Percentiles rank a stretch among this genome's conserved stretches.
Evolutionary conservation across 257 asterid species (phyloP).

Genomic region (Lycium ferocissimum): DNA sequence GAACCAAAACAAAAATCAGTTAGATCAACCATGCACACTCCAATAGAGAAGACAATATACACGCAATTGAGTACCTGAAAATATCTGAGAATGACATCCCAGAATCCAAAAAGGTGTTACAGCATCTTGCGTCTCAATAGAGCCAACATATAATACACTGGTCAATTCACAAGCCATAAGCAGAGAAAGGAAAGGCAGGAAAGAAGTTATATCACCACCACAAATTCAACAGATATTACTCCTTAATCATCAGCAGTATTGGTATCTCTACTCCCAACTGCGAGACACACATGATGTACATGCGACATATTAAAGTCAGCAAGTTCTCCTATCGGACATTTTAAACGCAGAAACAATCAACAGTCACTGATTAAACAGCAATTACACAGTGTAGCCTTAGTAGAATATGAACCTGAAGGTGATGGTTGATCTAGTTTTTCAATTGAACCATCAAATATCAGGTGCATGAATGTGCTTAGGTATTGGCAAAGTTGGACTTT

Average conservation of each 20-base stretch:
- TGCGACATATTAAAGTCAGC: neutral
- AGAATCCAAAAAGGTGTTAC: neutral
- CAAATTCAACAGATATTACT: neutral
- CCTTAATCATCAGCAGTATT: neutral
- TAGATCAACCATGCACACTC: neutral
- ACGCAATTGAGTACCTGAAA: neutral
- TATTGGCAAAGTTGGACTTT: neutral
- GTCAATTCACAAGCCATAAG: neutral
- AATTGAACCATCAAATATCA: neutral
- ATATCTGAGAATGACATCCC: neutral
- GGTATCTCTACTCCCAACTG: neutral
- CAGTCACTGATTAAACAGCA: neutral
- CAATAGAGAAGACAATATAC: neutral
- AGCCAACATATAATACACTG: neutral
- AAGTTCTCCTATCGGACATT: neutral
- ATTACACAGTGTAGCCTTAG: neutral
- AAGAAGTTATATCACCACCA: neutral
- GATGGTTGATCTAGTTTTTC: neutral
- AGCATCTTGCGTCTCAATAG: neutral
- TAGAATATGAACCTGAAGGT: slow-evolving; percentile 2
- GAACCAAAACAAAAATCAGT: neutral
- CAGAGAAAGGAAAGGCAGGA: neutral
- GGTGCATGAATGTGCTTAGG: slow-evolving; percentile 8
- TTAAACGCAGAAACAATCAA: neutral
- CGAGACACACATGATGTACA: neutral